Base-by-base conservation (phyloP, 352 stramenopile species). In the Phytopythium aichiense region DNA sequence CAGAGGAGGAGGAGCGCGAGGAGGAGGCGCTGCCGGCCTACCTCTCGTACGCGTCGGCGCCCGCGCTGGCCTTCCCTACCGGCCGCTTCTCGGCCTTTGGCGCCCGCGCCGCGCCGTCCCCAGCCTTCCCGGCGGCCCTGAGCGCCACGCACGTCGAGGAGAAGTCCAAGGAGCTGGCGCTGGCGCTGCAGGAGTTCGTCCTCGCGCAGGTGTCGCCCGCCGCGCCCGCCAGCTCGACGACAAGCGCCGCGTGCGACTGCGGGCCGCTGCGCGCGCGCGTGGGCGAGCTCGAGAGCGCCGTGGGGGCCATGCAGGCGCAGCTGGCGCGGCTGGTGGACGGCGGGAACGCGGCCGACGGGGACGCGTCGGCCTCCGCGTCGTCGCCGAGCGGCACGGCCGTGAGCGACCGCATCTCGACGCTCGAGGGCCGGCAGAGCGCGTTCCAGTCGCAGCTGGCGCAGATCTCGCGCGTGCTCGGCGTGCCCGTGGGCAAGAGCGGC, bases 361-460 rank as follows among this genome's bases (percentile, higher is more conserved):
- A 31, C 28, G 28, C 28, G 28, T 31, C 28, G 28, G 28, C 28
- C 3, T 7, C 28, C 4, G 2, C 28, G 28, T 31, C 28, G 3
- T 2, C 28, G 28, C 4, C 28, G 28, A 31, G 30, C 51, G 22
- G 28, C 49, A n/a, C 49, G 28, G 25, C n/a, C 23, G 7, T 57
- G 11, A 52, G 22, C 20, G 52, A 58, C 60, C 72, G 83, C 46
- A 82, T 94, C 28, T 89, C 79, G 52, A 89, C 79, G 35, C 63
- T 89, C 11, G 79, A 89, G 59, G 79, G 79, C 2, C 75, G 79
- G 6, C 79, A 89, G 60, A 87, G 77, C 38, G 77, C 79, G 49
- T 89, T 89, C 64, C 79, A 89, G 75, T 89, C 79, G 31, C 79
- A 89, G 63, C 56, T 89, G 23, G 79, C 79, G 45, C 79, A 89